phyloP scores from a whole-genome alignment of 2,329 filamentous ascomycete species.

The Diaporthe citriasiana region DNA sequence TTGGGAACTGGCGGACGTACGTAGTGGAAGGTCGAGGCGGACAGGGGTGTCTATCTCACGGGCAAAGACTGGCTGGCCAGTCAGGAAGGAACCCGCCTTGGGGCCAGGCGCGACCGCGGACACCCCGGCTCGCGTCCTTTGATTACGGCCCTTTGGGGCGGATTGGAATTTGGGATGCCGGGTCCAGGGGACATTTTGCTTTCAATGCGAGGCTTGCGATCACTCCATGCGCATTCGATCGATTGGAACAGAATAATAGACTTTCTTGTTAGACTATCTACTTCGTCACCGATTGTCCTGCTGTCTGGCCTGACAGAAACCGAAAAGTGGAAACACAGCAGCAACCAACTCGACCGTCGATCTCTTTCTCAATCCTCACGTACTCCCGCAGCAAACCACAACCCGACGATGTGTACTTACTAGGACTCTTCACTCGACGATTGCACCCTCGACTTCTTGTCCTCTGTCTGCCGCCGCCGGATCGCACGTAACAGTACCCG shows the following conservation, averaged over 20 bases:
- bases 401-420: conserved; percentile 17
- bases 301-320: neutral
- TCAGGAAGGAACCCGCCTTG: neutral
- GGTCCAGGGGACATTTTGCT: conserved; percentile 30
- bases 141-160: conserved; percentile 21
- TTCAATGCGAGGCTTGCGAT: conserved; percentile 28
- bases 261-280: conserved; percentile 5
- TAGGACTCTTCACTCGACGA: conserved; percentile 31
- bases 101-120: conserved; percentile 24
- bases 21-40: neutral
- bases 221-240: conserved; percentile 9
- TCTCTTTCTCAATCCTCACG: neutral
- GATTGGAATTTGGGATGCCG: conserved; percentile 15
- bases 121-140: conserved; percentile 29
- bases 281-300: conserved; percentile 13
- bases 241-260: conserved; percentile 18
- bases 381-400: neutral
- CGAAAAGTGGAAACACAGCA: neutral
- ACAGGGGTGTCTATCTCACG: too few relatives aligned
- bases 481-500: neutral
- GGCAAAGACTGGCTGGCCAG: too few relatives aligned
- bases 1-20: neutral
- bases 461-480: conserved; percentile 13
- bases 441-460: conserved; percentile 14
- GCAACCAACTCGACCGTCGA: neutral